Conservation (phyloP, 306 rosid genomes). For the Citrullus amarus region DNA sequence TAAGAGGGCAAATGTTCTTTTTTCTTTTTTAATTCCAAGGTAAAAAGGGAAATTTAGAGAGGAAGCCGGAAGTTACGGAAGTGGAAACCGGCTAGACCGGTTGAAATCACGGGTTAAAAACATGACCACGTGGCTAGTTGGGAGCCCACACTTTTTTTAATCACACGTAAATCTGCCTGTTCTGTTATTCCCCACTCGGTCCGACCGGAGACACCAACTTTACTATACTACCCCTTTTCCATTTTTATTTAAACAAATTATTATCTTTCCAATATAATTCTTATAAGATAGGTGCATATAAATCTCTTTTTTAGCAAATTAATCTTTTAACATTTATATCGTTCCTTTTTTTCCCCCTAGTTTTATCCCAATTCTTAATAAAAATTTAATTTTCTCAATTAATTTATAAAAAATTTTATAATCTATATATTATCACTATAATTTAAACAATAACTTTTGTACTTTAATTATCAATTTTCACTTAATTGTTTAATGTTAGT, state of each 20-base stretch:
- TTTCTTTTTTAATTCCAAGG: background rate
- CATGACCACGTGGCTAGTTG: constrained; percentile 29
- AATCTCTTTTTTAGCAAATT: too few relatives aligned
- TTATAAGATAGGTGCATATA: too few relatives aligned
- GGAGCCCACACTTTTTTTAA: constrained; percentile 5
- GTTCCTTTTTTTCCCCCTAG: too few relatives aligned
- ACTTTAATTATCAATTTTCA: too few relatives aligned
- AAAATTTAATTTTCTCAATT: too few relatives aligned
- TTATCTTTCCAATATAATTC: background rate
- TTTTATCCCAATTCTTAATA: too few relatives aligned
- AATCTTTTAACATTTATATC: too few relatives aligned
- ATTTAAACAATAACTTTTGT: too few relatives aligned
- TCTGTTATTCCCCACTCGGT: background rate
- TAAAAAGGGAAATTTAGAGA: background rate
- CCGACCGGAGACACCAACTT: background rate
- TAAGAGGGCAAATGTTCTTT: background rate
- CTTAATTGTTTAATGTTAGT: too few relatives aligned
- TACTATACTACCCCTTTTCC: constrained; percentile 12
- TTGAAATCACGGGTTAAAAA: background rate
- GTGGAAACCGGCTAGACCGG: background rate
- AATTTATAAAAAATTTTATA: too few relatives aligned
- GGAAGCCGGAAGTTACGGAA: constrained; percentile 20
- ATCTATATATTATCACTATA: too few relatives aligned
- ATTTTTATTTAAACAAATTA: background rate
- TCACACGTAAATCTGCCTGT: background rate